Base-by-base conservation (phyloP, 805 yeast genomes). In the Cyberlindnera xishuangbannaensis region DNA sequence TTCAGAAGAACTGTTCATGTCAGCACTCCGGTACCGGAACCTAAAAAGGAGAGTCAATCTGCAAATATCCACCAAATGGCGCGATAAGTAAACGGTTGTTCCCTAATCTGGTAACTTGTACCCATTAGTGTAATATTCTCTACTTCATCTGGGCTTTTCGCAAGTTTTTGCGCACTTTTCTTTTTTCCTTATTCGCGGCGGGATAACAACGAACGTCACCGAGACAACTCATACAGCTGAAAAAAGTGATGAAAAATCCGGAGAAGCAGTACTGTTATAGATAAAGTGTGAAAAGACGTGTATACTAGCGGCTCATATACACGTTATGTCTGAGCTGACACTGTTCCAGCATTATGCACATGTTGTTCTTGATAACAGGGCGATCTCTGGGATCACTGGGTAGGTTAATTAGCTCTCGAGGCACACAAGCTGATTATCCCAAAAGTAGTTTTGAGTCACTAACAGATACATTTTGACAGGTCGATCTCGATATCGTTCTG, bases 401-500 rank as follows among this genome's bases (percentile, higher is more conserved):
- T 40, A 19, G 18, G 43, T 33, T 24, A n/a, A n/a, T n/a, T n/a
- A 14, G 11, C 25, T 12, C 2, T 21, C 15, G 8, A 14, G 27
- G 15, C 4, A 15, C 18, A 19, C 23, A 12, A 5, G 13, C 22
- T 15, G 16, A 18, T 16, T 17, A 18, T 9, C 22, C 22, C 22
- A 21, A 18, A 19, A 16, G 10, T 21, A 16, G 6, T 18, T 8
- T 22, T 13, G 14, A 28, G 14, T 8, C 18, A 23, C 36, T 32
- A 27, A 29, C 33, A 11, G 17, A 8, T n/a, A 20, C 12, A 9
- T 17, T 4, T 22, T 16, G 3, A 21, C 19, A 40, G 44, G 13
- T 85, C 95, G 10, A 86, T 92, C 22, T 90, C 97, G 14, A 74
- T 90, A 29, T 95, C 97, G 12, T 92, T 97, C 57, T 90, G 98